Conservation (phyloP, 2,329 filamentous ascomycete species). For the Exserohilum rostratum region DNA sequence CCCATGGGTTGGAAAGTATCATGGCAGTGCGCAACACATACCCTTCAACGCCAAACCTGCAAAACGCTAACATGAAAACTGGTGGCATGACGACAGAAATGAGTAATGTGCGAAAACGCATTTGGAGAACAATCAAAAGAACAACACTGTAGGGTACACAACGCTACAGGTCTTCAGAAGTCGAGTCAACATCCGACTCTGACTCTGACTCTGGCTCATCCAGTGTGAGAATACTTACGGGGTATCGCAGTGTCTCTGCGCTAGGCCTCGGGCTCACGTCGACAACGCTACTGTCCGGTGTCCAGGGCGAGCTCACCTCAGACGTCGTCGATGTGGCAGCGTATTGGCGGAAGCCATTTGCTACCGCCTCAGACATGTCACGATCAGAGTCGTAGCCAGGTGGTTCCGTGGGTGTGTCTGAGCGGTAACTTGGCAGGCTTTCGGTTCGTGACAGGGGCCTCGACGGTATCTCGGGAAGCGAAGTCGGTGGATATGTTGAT, state of each 20-base stretch:
- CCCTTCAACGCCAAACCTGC: background rate
- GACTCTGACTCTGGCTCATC: constrained; percentile 29
- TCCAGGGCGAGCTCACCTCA: constrained; percentile 39
- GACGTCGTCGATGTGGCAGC: constrained; percentile 32
- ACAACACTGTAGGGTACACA: too few relatives aligned
- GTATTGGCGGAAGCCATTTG: constrained; percentile 53
- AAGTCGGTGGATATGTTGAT: constrained; percentile 40
- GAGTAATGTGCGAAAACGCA: too few relatives aligned
- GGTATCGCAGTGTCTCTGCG: constrained; percentile 44
- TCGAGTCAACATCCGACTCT: constrained; percentile 21
- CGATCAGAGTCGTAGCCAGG: constrained; percentile 53
- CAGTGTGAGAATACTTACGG: constrained; percentile 30
- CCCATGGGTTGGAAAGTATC: background rate
- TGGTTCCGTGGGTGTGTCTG: constrained; percentile 45
- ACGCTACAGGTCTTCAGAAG: background rate
- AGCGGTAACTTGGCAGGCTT: constrained; percentile 55
- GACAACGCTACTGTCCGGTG: constrained; percentile 47
- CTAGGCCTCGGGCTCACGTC: constrained; percentile 48
- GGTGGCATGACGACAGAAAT: too few relatives aligned
- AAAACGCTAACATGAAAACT: background rate
- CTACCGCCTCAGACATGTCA: constrained; percentile 46
- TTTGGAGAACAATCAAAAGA: too few relatives aligned
- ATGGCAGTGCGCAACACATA: background rate
- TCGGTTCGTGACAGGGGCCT: constrained; percentile 46
- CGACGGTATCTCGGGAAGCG: constrained; percentile 41